Conservation (phyloP, 345 rosid species). For the Gossypium arboreum region DNA sequence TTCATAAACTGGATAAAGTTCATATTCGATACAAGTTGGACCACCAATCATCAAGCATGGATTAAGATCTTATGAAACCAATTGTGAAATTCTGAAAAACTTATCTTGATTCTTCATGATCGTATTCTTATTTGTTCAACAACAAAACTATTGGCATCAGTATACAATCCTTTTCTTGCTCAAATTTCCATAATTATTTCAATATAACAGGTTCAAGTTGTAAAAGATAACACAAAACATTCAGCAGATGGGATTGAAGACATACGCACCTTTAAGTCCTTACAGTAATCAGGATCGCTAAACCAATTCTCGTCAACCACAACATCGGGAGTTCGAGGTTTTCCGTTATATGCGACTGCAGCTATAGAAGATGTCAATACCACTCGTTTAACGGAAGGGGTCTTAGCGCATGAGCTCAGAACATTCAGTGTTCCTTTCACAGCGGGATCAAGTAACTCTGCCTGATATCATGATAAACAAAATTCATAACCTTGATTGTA, state of each 20-base stretch:
- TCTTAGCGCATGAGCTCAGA: constrained; percentile 62
- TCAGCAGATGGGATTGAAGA: background rate
- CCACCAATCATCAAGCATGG: background rate
- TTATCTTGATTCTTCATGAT: background rate
- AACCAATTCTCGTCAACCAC: constrained; percentile 83
- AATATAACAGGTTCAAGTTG: background rate
- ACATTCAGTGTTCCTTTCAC: constrained; percentile 89
- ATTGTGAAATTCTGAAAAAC: background rate
- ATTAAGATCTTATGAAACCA: background rate
- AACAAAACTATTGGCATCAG: background rate
- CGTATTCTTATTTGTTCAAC: background rate
- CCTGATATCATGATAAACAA: constrained; percentile 34
- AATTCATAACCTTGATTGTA: no score
- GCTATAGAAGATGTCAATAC: constrained; percentile 83
- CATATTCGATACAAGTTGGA: background rate
- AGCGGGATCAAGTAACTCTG: constrained; percentile 80
- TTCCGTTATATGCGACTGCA: constrained; percentile 54
- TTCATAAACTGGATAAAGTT: background rate
- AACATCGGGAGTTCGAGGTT: constrained; percentile 71
- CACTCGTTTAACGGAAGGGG: constrained; percentile 67
- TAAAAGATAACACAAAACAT: background rate
- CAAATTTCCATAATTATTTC: background rate
- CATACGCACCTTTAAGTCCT: constrained; percentile 42
- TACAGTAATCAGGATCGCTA: constrained; percentile 51
- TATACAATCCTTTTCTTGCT: background rate